A percentile compares a stretch with the other conserved stretches of the same genome.
Evolutionary conservation across 2,329 filamentous ascomycete species (phyloP).

Genomic region (Davidsoniella neocaledoniae): DNA sequence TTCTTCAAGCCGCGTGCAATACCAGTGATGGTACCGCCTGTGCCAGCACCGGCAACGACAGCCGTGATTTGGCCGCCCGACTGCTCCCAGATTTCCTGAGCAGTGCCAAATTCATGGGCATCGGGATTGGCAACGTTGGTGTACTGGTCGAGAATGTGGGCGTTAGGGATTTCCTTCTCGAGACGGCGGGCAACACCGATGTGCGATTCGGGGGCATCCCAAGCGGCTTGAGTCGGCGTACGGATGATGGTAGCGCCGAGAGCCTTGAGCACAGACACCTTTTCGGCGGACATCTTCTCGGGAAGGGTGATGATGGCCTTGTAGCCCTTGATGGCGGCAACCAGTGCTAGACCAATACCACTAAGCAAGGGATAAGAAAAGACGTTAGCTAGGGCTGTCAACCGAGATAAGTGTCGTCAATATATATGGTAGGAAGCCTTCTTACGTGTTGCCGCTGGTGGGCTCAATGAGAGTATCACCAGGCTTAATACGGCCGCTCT

Average conservation of each 20-base stretch:
- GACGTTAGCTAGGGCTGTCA: not conserved
- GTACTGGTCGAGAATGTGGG: constrained; percentile 95
- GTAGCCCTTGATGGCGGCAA: constrained; percentile 92
- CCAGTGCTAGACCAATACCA: constrained; percentile 85
- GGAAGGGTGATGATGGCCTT: constrained; percentile 97
- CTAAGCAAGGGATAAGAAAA: constrained; percentile 17
- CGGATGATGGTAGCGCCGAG: constrained; percentile 94
- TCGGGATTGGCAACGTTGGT: constrained; percentile 79
- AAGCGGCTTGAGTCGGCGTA: constrained; percentile 89
- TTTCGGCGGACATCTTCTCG: constrained; percentile 98
- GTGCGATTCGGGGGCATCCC: constrained; percentile 86
- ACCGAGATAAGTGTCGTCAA: too few species aligned
- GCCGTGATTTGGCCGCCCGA: constrained; percentile 68
- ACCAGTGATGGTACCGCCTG: constrained; percentile 87
- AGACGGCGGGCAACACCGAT: constrained; percentile 85
- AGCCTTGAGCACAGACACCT: constrained; percentile 85
- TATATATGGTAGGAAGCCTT: constrained; percentile 3
- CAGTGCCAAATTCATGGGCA: constrained; percentile 86
- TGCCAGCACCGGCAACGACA: constrained; percentile 82
- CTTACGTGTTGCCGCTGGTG: constrained; percentile 81
- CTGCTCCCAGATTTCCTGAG: constrained; percentile 91
- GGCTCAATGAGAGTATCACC: constrained; percentile 96
- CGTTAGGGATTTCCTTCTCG: constrained; percentile 90
- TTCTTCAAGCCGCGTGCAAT: constrained; percentile 72
- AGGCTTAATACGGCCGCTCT: constrained; percentile 81